Conservation (phyloP, 305 asterid species). For the Fraxinus dipetala region DNA sequence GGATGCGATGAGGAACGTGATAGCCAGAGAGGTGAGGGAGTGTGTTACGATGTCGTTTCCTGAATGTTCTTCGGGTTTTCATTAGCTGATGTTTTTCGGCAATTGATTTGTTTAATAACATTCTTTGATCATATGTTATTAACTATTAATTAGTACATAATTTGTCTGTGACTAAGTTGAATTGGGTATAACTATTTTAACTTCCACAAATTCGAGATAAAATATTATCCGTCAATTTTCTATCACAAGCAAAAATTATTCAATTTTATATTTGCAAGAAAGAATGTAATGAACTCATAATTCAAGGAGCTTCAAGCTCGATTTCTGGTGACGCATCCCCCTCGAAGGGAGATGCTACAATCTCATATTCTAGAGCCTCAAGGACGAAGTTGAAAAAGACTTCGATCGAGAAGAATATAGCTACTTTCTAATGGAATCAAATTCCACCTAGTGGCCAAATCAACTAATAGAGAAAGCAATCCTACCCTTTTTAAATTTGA, state of each 20-base stretch:
- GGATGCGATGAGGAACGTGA: conserved; percentile 54
- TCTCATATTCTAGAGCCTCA: neutral
- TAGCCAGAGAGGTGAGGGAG: conserved; percentile 51
- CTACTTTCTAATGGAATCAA: too few species aligned
- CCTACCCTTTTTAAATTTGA: too few species aligned
- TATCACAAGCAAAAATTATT: too few species aligned
- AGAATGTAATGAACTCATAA: too few species aligned
- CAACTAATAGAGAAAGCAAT: neutral
- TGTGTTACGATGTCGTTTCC: conserved; percentile 47
- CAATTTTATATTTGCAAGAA: too few species aligned
- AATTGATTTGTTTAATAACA: neutral
- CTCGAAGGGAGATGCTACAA: neutral
- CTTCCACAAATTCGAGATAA: too few species aligned
- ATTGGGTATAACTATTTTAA: neutral
- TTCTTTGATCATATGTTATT: neutral
- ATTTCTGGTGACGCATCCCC: neutral
- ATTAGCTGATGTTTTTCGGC: neutral
- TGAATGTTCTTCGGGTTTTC: conserved; percentile 41
- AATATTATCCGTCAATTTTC: too few species aligned
- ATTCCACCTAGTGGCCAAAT: too few species aligned
- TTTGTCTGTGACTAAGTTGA: neutral
- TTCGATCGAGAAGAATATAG: too few species aligned
- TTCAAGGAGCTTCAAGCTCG: neutral
- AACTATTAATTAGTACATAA: neutral
- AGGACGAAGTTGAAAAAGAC: neutral